Percentiles rank a stretch among this genome's conserved stretches.
Evolutionary conservation across 1,139 yeast genomes (phyloP).

Genomic region (Debaryomyces subglobosus): DNA sequence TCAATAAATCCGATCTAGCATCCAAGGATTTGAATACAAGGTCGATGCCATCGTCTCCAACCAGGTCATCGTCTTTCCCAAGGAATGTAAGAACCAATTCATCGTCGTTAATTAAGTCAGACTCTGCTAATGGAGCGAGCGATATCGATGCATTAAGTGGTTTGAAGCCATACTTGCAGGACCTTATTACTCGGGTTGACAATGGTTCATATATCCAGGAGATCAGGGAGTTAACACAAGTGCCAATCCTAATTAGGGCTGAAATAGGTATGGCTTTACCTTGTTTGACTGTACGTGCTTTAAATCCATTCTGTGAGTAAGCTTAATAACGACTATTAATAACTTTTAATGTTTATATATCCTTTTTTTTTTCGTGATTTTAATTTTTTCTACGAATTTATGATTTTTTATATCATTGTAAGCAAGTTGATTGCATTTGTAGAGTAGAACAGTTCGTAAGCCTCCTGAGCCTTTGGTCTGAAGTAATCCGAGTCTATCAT

Average conservation of each 20-base stretch:
- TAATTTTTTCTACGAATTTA: slow-evolving; percentile 8
- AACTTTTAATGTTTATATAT: not conserved
- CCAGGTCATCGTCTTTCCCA: slow-evolving; percentile 27
- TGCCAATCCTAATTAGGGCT: slow-evolving; percentile 86
- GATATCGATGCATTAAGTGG: slow-evolving; percentile 29
- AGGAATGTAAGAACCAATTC: slow-evolving; percentile 29
- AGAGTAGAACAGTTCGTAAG: not conserved
- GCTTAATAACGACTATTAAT: not conserved
- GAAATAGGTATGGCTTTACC: slow-evolving; percentile 96
- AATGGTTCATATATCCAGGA: slow-evolving; percentile 74
- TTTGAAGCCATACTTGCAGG: slow-evolving; percentile 58
- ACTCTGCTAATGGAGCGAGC: slow-evolving; percentile 14
- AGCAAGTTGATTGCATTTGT: too few species aligned
- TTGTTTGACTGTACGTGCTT: slow-evolving; percentile 89
- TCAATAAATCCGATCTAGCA: slow-evolving; percentile 11
- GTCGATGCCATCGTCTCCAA: slow-evolving; percentile 35
- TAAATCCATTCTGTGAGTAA: slow-evolving; percentile 68
- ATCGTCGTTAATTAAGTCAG: slow-evolving; percentile 22
- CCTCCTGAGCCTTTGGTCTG: not conserved
- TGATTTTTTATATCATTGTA: slow-evolving; percentile 2
- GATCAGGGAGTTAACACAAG: slow-evolving; percentile 71
- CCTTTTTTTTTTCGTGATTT: slow-evolving; percentile 2
- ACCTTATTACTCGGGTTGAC: slow-evolving; percentile 61
- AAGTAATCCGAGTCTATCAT: not conserved
- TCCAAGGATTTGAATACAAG: slow-evolving; percentile 17